Evolutionary conservation across 306 rosid species (phyloP).

Genomic region (Medicago ruthenica): DNA sequence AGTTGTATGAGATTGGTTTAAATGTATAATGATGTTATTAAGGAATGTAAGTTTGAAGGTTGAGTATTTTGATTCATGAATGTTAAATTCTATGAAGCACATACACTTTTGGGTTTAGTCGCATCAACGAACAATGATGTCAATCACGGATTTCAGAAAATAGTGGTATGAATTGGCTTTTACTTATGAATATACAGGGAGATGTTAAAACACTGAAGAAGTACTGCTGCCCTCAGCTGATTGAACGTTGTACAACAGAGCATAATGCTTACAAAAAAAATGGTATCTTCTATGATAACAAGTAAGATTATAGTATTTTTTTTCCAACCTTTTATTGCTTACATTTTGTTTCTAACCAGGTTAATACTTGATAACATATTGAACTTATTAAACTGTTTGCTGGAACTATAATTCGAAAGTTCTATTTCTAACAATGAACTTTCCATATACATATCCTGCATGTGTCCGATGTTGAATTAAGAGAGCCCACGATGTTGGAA

Average conservation of each 20-base stretch:
- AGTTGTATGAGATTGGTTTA: too few species aligned
- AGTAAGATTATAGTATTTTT: slow-evolving; percentile 48
- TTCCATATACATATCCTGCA: slow-evolving; percentile 74
- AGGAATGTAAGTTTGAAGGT: too few species aligned
- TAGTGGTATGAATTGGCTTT: slow-evolving; percentile 26
- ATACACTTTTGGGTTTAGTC: too few species aligned
- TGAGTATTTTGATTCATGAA: too few species aligned
- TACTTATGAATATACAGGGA: slow-evolving; percentile 57
- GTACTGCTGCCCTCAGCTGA: slow-evolving; percentile 77
- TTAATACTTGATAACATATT: slow-evolving; percentile 10
- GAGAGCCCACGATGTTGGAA: slow-evolving; percentile 89
- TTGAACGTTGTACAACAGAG: slow-evolving; percentile 95
- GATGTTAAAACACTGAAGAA: slow-evolving; percentile 78
- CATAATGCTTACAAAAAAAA: slow-evolving; percentile 68
- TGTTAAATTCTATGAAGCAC: too few species aligned
- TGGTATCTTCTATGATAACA: slow-evolving; percentile 86
- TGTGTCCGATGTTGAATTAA: slow-evolving; percentile 77
- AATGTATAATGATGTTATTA: too few species aligned
- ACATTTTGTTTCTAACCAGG: slow-evolving; percentile 19
- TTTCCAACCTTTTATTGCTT: slow-evolving; percentile 28
- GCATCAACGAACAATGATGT: too few species aligned
- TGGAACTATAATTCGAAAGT: background rate
- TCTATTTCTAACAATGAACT: slow-evolving; percentile 32
- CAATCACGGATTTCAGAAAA: too few species aligned
- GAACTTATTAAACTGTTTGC: background rate